phyloP scores from a whole-genome alignment of 768 basidiomycete genomes.

The Amyloporia xantha region DNA sequence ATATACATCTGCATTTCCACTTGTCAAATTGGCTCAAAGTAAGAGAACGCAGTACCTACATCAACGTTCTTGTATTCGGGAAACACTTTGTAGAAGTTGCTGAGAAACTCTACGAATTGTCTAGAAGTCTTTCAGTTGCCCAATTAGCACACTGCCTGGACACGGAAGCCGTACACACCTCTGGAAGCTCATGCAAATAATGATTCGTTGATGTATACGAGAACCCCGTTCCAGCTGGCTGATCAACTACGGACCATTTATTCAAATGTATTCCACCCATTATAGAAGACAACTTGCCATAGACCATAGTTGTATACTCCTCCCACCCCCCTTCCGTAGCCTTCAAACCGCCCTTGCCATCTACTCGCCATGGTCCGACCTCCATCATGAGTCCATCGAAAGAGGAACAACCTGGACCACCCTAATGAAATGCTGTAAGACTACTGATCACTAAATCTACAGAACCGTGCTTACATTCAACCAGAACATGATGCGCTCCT shows the following conservation, averaged over 20 bases:
- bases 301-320: slow-evolving; percentile 92
- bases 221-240: slow-evolving; percentile 93
- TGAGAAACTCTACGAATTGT: slow-evolving; percentile 79
- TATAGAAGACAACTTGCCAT: slow-evolving; percentile 61
- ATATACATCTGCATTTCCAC: slow-evolving; percentile 72
- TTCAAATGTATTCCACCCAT: not conserved
- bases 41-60: slow-evolving; percentile 39
- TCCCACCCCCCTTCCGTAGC: slow-evolving; percentile 91
- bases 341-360: slow-evolving; percentile 64
- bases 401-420: slow-evolving; percentile 94
- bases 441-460: not conserved
- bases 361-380: slow-evolving; percentile 85
- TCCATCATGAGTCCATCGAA: slow-evolving; percentile 99
- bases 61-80: slow-evolving; percentile 81
- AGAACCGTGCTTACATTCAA: slow-evolving; percentile 70
- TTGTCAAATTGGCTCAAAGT: not conserved
- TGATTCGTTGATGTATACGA: slow-evolving; percentile 84
- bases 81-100: slow-evolving; percentile 86
- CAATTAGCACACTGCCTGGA: not conserved
- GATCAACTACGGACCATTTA: slow-evolving; percentile 85
- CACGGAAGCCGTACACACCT: slow-evolving; percentile 35
- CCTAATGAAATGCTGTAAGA: slow-evolving; percentile 38
- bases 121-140: slow-evolving; percentile 50
- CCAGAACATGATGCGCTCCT: slow-evolving; percentile 89
- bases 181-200: slow-evolving; percentile 72